Evolutionary conservation across 805 yeast genomes (phyloP).

Genomic region (Hanseniaspora valbyensis): DNA sequence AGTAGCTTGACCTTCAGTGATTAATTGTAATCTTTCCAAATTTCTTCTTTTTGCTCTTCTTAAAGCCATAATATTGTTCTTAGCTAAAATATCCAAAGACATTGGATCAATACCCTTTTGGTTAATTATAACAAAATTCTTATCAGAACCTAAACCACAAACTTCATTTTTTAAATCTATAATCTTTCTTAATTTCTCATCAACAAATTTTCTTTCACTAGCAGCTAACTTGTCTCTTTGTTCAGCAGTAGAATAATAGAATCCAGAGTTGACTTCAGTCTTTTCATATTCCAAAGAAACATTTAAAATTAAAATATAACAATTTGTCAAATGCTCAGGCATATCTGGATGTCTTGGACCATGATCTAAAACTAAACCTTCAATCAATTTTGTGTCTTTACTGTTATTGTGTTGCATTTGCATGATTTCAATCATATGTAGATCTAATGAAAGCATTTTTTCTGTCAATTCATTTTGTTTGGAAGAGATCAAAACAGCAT

Average conservation of each 20-base stretch:
- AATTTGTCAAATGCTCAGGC: conserved; percentile 82
- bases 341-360: conserved; percentile 99
- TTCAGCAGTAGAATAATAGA: conserved; percentile 87
- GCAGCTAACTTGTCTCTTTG: conserved; percentile 92
- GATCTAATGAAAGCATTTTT: conserved; percentile 43
- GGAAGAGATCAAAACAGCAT: conserved; percentile 73
- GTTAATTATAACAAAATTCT: conserved; percentile 86
- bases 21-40: conserved; percentile 94
- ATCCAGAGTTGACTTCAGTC: conserved; percentile 93
- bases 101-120: conserved; percentile 98
- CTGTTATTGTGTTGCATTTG: conserved; percentile 91
- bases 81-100: conserved; percentile 89
- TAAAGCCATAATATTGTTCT: conserved; percentile 82
- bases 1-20: conserved; percentile 96
- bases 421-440: conserved; percentile 97
- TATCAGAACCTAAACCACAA: conserved; percentile 58
- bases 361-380: conserved; percentile 90
- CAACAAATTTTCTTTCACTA: conserved; percentile 87
- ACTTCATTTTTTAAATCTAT: conserved; percentile 88
- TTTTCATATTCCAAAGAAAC: conserved; percentile 95
- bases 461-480: conserved; percentile 36
- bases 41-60: conserved; percentile 98
- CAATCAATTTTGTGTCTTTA: conserved; percentile 68
- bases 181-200: conserved; percentile 81
- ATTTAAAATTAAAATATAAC: conserved; percentile 73